Evolutionary conservation across 352 stramenopile genomes (phyloP), one percentile per base, ranked within the genome.

Genomic region (Phytophthora parvispora): DNA sequence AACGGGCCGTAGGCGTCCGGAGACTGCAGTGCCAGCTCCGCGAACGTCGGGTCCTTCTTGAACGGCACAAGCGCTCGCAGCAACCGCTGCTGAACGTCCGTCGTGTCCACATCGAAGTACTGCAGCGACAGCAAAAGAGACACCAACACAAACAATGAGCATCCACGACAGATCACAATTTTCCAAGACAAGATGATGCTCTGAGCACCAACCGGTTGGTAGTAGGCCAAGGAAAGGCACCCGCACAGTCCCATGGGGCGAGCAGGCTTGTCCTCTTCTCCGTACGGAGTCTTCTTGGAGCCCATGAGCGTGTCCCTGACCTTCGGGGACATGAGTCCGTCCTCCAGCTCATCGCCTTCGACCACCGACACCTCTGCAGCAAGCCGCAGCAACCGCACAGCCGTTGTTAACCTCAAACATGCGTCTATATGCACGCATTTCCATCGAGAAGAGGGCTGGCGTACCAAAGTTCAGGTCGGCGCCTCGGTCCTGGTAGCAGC

Each of bases 101-200:
- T 61, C 20, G 89, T 97, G 69, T 97, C 89, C 2, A 97, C 89
- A 53, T 97, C 86, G 64, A 97, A 97, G 51, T 93, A 95, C 89
- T 97, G 51, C 18, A 65, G 36, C 24, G 54, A 31, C 7, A 18
- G 20, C 9, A 12, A 45, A 6, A 50, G n/a, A 50, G 42, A 28
- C 15, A 36, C 8, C 31, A 36, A 36, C 8, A n/a, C 43, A 55
- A 2, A 45, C 15, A 40, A 36, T 18, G 7, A 61, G 18, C 64
- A 43, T n/a, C 45, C 60, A 22, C 6, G 32, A 32, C 18, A 28
- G 6, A 16, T 51, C 40, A 34, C 15, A 24, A 36, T 4, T 54
- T 34, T 31, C 15, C n/a, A n/a, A 50, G 20, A 1, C 7, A 15
- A 45, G 25, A 51, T 16, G 13, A 12, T 20, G 25, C 45, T 22